A percentile compares a stretch with the other conserved stretches of the same genome.
Evolutionary conservation across 2,329 filamentous ascomycete species (phyloP).

Genomic region (Colletotrichum ledebouriae): DNA sequence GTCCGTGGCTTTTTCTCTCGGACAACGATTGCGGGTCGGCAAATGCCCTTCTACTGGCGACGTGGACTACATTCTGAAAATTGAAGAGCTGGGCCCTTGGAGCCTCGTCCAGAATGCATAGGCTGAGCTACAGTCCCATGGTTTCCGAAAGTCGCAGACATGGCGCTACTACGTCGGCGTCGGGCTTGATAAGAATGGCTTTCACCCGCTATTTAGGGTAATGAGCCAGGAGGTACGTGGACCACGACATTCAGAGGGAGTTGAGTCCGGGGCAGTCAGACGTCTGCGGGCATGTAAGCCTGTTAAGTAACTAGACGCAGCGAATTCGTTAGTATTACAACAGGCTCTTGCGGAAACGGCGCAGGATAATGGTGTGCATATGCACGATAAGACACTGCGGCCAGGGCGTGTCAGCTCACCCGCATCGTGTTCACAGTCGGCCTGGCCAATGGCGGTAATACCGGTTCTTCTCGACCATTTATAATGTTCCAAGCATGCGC

Average conservation of each 20-base stretch:
- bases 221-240: too few relatives aligned
- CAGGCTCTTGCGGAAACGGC: neutral
- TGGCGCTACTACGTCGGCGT: neutral
- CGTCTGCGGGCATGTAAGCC: neutral
- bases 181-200: neutral
- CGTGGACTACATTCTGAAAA: neutral
- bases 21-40: neutral
- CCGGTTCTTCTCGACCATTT: slow-evolving; percentile 5
- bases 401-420: slow-evolving; percentile 14
- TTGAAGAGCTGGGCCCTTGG: neutral
- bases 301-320: neutral
- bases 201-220: too few relatives aligned
- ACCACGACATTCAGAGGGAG: neutral
- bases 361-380: slow-evolving; percentile 17
- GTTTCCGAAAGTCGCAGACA: slow-evolving; percentile 9
- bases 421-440: slow-evolving; percentile 5
- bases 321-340: neutral
- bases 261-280: neutral
- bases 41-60: neutral
- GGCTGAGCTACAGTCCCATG: slow-evolving; percentile 3
- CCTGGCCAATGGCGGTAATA: neutral
- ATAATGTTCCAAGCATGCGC: neutral
- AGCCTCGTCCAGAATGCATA: slow-evolving; percentile 7
- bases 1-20: neutral
- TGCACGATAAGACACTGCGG: slow-evolving; percentile 12